Base-by-base conservation (phyloP, 2,329 filamentous ascomycete genomes). In the Thyridium curvatum region DNA sequence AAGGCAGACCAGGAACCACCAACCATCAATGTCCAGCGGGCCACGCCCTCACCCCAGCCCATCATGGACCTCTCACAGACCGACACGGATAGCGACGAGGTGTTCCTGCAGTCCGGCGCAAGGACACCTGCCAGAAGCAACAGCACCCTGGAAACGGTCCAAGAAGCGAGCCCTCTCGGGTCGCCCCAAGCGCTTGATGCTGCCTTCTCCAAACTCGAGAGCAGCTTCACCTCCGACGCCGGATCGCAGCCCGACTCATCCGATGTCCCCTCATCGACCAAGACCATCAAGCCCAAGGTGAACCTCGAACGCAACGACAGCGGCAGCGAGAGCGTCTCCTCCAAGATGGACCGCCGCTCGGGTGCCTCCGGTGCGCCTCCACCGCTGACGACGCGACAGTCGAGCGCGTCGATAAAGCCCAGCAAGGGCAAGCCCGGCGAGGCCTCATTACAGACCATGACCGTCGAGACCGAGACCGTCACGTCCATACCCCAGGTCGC, bases 381-480 rank as follows among this genome's bases (percentile, higher is more conserved):
- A 3, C 67, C 59, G 45, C 66, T 68, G 59, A 80, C 62, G 56
- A 82, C 54, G 53, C 79, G 60, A 68, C 86, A 84, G 44, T 87
- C 86, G 8, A 80, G 74, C 50, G 61, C 74, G 44, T 79, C 81
- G 36, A 75, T 84, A 29, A 82, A 82, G 44, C 74, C 86, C 31
- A 68, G 68, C 40, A 86, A 89, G 55, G 71, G 77, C 28, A 87
- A 90, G 56, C 68, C 77, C 18, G 67, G 72, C 37, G 86, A 94
- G 56, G 82, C 80, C n/a, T 84, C 86, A 29, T 75, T 82, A 41
- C 81, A 84, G 55, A 93, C 87, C 52, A 96, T 98, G 89, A 97
- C 88, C 9, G 91, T 97, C 12, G 93, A 98, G 66, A 96, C 93
- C 0, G 93, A 98, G 62, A 94, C 90, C 1, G 93, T 98, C 30